phyloP scores from a whole-genome alignment of 768 basidiomycete species.

The Tylopilus sp. region DNA sequence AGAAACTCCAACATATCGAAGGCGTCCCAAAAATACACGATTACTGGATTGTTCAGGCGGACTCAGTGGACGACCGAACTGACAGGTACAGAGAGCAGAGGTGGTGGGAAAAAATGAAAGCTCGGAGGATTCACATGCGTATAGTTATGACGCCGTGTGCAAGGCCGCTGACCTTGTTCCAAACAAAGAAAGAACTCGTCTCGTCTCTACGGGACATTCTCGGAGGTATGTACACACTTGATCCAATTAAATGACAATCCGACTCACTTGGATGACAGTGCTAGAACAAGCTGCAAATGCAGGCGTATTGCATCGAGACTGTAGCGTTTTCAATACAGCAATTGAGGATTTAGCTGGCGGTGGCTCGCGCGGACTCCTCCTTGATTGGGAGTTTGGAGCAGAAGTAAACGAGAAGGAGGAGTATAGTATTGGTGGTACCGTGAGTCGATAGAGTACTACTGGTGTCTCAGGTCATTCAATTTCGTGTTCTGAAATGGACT shows the following conservation, averaged over 20 bases:
- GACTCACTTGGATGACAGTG: background rate
- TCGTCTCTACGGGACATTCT: background rate
- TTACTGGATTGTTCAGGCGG: background rate
- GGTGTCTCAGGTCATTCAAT: too few species aligned
- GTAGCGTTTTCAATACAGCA: background rate
- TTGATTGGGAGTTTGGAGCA: background rate
- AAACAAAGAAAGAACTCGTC: background rate
- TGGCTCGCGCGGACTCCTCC: background rate
- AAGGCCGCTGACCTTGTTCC: background rate
- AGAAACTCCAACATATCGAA: background rate
- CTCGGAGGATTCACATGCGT: background rate
- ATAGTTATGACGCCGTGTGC: background rate
- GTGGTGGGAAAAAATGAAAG: background rate
- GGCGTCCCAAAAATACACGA: background rate
- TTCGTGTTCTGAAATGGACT: background rate
- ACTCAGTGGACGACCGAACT: background rate
- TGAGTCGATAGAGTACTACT: background rate
- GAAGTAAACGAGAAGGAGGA: background rate
- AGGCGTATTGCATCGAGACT: background rate
- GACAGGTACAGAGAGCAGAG: background rate
- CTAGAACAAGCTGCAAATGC: background rate
- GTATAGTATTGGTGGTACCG: background rate
- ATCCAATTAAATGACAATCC: background rate
- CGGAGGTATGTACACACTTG: background rate
- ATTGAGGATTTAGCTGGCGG: background rate